Percentiles rank a stretch among this genome's conserved stretches.
These are phyloP conservation scores for Sclerotinia subarctica DNA, from an alignment of 2,329 filamentous ascomycete species.

Conservation along the genomic window DNA sequence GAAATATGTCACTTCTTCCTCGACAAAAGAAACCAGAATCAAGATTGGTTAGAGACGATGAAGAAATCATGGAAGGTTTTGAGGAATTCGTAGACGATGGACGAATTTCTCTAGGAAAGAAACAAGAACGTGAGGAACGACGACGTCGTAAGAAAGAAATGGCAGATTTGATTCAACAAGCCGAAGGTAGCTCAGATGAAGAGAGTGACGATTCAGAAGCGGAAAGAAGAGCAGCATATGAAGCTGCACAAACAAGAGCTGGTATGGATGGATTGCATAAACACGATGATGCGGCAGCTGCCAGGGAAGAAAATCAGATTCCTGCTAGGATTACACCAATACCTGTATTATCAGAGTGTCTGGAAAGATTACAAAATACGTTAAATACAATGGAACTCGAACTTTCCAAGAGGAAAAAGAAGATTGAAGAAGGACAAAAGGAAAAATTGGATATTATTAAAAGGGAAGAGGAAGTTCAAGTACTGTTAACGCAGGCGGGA, in stretches of 20 bases:
- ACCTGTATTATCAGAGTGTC: conserved; percentile 66
- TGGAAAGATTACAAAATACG: conserved; percentile 60
- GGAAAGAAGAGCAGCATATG: conserved; percentile 76
- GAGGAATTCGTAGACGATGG: conserved; percentile 89
- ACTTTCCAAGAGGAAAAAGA: conserved; percentile 56
- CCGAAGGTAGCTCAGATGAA: conserved; percentile 60
- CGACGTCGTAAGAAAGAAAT: conserved; percentile 71
- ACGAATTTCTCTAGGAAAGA: conserved; percentile 71
- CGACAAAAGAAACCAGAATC: conserved; percentile 65
- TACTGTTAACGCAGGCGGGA: conserved; percentile 75
- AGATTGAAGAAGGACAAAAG: conserved; percentile 62
- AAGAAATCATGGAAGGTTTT: conserved; percentile 90
- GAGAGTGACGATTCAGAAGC: conserved; percentile 68
- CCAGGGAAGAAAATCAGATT: conserved; percentile 33
- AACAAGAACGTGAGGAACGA: conserved; percentile 70
- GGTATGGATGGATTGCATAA: conserved; percentile 73
- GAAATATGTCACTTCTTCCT: conserved; percentile 42
- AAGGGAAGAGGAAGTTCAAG: conserved; percentile 77
- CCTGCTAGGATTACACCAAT: conserved; percentile 69
- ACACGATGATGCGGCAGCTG: conserved; percentile 42
- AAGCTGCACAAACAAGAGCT: conserved; percentile 78
- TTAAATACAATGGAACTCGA: conserved; percentile 62
- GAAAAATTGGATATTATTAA: conserved; percentile 67
- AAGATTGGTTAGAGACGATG: conserved; percentile 78
- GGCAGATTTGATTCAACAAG: conserved; percentile 76